A percentile compares a stretch with the other conserved stretches of the same genome.
Evolutionary conservation across 371 early-diverging fungal genomes (phyloP).

Genomic region (Conidiobolus incongruus): DNA sequence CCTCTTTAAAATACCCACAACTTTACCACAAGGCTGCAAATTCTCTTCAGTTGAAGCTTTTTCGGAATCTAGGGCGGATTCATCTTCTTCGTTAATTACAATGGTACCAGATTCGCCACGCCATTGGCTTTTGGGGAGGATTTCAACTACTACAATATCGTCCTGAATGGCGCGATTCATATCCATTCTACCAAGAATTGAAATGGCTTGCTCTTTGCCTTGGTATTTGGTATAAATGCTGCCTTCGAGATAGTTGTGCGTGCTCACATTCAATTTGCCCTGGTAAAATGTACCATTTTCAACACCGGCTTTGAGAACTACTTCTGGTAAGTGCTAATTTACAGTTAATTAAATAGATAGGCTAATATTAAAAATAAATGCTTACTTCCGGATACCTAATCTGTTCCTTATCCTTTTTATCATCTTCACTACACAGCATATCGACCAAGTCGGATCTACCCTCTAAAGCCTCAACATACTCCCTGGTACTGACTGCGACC

Average conservation of each 20-base stretch:
- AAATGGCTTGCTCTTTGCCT: constrained; percentile 42
- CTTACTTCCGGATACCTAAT: constrained; percentile 27
- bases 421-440: too few species aligned
- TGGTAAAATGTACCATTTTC: constrained; percentile 56
- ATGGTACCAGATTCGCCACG: constrained; percentile 37
- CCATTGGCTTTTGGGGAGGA: constrained; percentile 74
- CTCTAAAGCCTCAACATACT: constrained; percentile 12
- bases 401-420: constrained; percentile 16
- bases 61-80: constrained; percentile 25
- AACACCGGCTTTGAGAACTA: constrained; percentile 63
- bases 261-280: constrained; percentile 57
- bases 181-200: constrained; percentile 55
- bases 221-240: constrained; percentile 48
- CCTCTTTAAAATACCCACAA: constrained; percentile 83
- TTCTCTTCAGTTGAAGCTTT: constrained; percentile 13
- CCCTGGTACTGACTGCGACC: constrained; percentile 26
- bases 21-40: constrained; percentile 50
- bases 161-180: constrained; percentile 86
- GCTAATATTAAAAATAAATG: background rate
- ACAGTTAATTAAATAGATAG: too few species aligned
- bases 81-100: constrained; percentile 43
- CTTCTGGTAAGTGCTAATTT: constrained; percentile 40
- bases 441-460: too few species aligned
- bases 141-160: constrained; percentile 65
- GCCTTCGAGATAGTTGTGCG: constrained; percentile 74